Conservation (phyloP, 2,329 filamentous ascomycete species). For the Pseudogymnoascus sp. region DNA sequence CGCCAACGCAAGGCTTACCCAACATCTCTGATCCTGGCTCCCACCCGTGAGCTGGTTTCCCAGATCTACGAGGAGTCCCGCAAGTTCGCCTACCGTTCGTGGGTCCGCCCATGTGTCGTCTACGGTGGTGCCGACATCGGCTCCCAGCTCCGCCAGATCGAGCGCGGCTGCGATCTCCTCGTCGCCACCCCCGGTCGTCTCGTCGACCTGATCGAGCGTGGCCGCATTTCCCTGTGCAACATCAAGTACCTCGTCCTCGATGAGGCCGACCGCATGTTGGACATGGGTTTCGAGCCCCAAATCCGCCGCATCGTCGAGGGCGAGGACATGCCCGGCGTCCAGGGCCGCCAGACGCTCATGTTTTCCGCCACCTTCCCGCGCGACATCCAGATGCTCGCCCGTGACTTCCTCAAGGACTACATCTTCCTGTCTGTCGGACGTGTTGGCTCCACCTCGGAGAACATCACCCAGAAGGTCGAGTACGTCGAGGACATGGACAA, state of each 20-base stretch:
- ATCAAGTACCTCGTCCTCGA: constrained; percentile 99
- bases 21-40: constrained; percentile 89
- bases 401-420: constrained; percentile 98
- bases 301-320: constrained; percentile 97
- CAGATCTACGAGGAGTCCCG: constrained; percentile 97
- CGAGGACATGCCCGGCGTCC: constrained; percentile 88
- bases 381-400: constrained; percentile 97
- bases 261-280: constrained; percentile 99
- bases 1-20: constrained; percentile 97
- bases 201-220: constrained; percentile 96
- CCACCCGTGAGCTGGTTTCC: constrained; percentile 95
- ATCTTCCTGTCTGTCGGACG: constrained; percentile 97
- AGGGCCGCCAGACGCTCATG: constrained; percentile 94
- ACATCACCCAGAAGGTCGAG: constrained; percentile 98
- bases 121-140: constrained; percentile 99
- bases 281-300: constrained; percentile 99
- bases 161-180: constrained; percentile 88
- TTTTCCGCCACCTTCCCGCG: constrained; percentile 99
- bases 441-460: constrained; percentile 99
- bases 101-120: constrained; percentile 96
- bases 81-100: constrained; percentile 98
- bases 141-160: constrained; percentile 94
- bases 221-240: constrained; percentile 92
- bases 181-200: constrained; percentile 96
- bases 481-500: constrained; percentile 97